Percentiles rank a stretch among this genome's conserved stretches.
Evolutionary conservation across 2,329 filamentous ascomycete genomes (phyloP).

Genomic region (Colletotrichum phormii): DNA sequence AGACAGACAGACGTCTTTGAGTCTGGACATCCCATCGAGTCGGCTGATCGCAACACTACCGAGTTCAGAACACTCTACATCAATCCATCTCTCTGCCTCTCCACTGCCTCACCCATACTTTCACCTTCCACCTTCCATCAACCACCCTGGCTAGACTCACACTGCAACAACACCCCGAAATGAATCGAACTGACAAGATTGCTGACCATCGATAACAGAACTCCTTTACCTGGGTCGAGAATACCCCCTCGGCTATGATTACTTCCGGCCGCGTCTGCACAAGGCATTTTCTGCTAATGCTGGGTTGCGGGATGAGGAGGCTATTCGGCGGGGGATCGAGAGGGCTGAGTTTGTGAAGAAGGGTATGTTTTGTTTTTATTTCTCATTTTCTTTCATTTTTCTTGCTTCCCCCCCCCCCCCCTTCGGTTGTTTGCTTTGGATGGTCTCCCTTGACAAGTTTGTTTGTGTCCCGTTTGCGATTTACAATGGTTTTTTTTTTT

Average conservation of each 20-base stretch:
- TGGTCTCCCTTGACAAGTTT: too few species aligned
- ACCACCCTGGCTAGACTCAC: neutral
- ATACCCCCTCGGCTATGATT: slow-evolving; percentile 85
- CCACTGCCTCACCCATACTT: neutral
- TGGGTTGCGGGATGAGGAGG: slow-evolving; percentile 74
- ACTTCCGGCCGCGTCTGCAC: slow-evolving; percentile 85
- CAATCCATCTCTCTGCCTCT: too few species aligned
- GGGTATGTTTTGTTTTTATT: slow-evolving; percentile 61
- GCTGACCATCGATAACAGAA: slow-evolving; percentile 62
- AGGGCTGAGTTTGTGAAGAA: slow-evolving; percentile 92
- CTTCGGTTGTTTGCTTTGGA: too few species aligned
- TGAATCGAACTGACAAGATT: neutral
- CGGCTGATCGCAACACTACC: too few species aligned
- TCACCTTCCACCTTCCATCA: too few species aligned
- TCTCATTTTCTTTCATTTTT: neutral
- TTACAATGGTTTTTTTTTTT: too few species aligned
- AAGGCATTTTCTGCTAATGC: slow-evolving; percentile 85
- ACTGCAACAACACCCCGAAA: neutral
- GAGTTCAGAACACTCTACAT: too few species aligned
- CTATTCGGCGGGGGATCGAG: slow-evolving; percentile 81
- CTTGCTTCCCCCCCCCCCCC: neutral
- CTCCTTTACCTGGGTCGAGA: slow-evolving; percentile 86
- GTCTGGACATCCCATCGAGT: too few species aligned
- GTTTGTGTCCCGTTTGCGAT: too few species aligned
- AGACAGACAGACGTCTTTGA: too few species aligned